Percentiles rank a stretch among this genome's conserved stretches.
These are phyloP conservation scores for Argentina anserina DNA, from an alignment of 306 rosid species.

Conservation along the genomic window DNA sequence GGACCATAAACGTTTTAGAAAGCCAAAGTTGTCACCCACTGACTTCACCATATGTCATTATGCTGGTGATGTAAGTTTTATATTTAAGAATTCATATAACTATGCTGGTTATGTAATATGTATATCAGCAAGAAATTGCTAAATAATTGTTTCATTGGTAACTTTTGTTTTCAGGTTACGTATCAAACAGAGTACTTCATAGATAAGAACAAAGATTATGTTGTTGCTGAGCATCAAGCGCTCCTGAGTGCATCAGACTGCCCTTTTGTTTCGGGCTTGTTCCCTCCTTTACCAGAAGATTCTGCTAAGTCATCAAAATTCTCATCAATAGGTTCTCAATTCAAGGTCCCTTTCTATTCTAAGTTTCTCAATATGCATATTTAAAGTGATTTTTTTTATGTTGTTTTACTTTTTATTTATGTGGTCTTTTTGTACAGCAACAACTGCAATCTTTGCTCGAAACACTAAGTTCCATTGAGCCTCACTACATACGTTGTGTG, in stretches of 20 bases:
- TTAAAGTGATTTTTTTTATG: background rate
- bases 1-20: conserved; percentile 88
- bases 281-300: conserved; percentile 84
- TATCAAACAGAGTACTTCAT: conserved; percentile 91
- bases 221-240: conserved; percentile 90
- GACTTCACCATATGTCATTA: conserved; percentile 83
- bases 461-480: conserved; percentile 86
- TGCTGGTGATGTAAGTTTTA: conserved; percentile 88
- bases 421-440: conserved; percentile 42
- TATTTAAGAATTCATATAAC: background rate
- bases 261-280: conserved; percentile 77
- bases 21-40: conserved; percentile 86
- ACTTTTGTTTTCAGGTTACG: conserved; percentile 63
- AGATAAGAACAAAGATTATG: conserved; percentile 94
- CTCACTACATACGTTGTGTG: conserved; percentile 91
- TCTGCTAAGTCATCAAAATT: conserved; percentile 85
- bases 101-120: no score
- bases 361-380: conserved; percentile 15
- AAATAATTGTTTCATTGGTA: background rate
- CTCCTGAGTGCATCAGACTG: conserved; percentile 74
- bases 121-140: background rate
- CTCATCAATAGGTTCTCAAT: conserved; percentile 80
- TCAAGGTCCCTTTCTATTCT: conserved; percentile 56
- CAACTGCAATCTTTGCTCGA: conserved; percentile 96
- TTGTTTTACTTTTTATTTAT: conserved; percentile 19